Evolutionary conservation across 2,329 filamentous ascomycete genomes (phyloP).

Genomic region (Fusarium cicatricum): DNA sequence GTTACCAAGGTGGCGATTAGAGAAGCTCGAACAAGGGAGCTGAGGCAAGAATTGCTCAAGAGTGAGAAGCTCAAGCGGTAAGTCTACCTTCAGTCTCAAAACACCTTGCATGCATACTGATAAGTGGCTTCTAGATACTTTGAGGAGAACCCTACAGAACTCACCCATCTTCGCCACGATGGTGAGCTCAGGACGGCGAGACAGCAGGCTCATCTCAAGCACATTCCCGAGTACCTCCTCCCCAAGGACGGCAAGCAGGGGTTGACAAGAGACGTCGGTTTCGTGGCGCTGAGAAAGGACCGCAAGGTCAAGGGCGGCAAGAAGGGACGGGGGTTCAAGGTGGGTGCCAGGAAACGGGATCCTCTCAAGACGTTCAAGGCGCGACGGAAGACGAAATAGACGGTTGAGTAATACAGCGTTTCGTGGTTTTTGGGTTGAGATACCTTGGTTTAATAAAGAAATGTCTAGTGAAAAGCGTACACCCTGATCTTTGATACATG

Average conservation of each 20-base stretch:
- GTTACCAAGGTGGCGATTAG: conserved; percentile 91
- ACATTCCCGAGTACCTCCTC: conserved; percentile 93
- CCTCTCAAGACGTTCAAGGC: conserved; percentile 90
- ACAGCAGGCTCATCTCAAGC: conserved; percentile 88
- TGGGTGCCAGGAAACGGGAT: conserved; percentile 74
- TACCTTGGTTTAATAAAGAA: conserved; percentile 32
- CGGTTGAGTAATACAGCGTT: conserved; percentile 19
- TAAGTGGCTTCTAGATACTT: conserved; percentile 67
- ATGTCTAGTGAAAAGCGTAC: neutral
- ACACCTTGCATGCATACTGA: neutral
- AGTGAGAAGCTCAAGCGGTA: conserved; percentile 88
- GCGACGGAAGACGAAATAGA: conserved; percentile 55
- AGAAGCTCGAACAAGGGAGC: conserved; percentile 86
- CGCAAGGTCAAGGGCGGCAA: conserved; percentile 59
- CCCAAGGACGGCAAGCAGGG: conserved; percentile 79
- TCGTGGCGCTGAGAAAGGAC: conserved; percentile 73
- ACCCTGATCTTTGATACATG: neutral
- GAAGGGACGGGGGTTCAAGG: conserved; percentile 57
- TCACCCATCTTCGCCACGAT: conserved; percentile 89
- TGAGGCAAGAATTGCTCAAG: conserved; percentile 89
- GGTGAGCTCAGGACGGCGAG: conserved; percentile 83
- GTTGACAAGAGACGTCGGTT: conserved; percentile 74
- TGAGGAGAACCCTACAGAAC: conserved; percentile 92
- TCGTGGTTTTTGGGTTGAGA: conserved; percentile 16
- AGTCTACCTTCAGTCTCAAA: conserved; percentile 1